Conservation (phyloP, 345 rosid species). For the Eucalyptus urophylla region DNA sequence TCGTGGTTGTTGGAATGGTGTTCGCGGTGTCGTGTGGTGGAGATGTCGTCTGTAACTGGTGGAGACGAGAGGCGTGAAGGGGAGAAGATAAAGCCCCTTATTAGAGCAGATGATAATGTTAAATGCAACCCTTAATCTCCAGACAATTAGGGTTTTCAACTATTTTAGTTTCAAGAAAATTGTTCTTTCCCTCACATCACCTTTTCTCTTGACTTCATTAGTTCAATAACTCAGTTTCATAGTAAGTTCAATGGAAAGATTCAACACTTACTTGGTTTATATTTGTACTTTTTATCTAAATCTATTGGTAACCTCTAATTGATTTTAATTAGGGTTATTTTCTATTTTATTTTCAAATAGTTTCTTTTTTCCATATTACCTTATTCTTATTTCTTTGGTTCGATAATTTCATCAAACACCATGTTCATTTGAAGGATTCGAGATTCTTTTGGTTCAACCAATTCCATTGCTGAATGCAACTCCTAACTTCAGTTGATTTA, state of each 20-base stretch:
- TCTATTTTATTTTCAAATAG: background rate
- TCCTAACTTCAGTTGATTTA: background rate
- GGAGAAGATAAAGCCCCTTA: background rate
- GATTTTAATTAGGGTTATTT: background rate
- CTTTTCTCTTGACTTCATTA: background rate
- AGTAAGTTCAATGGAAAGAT: background rate
- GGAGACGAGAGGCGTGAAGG: background rate
- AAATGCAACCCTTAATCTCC: background rate
- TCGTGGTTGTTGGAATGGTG: background rate
- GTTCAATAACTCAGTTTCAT: background rate
- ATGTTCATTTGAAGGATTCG: background rate
- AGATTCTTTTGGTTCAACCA: background rate
- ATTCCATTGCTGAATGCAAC: background rate
- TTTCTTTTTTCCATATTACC: background rate
- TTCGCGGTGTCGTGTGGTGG: background rate
- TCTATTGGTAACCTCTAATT: background rate
- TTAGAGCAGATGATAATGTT: background rate
- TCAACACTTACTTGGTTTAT: background rate
- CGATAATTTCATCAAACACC: background rate
- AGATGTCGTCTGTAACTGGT: background rate
- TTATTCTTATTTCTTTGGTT: background rate
- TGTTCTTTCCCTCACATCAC: background rate
- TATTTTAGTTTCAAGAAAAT: background rate
- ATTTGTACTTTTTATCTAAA: background rate
- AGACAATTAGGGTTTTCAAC: background rate